phyloP scores from a whole-genome alignment of 164 flowering plant genomes.

The Magnolia changhungtana region DNA sequence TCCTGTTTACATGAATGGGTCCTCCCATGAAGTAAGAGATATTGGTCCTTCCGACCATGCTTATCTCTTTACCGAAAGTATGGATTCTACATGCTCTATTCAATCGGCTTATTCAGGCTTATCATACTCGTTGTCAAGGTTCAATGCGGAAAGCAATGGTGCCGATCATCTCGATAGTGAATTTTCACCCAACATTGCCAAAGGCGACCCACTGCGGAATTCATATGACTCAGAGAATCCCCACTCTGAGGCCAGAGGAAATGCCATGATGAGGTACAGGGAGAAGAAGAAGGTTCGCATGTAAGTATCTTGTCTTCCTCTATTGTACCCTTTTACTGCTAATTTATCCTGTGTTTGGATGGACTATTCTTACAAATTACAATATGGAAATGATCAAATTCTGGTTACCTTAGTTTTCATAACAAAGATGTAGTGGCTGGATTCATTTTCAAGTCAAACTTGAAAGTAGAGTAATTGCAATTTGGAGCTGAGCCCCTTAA shows the following conservation, averaged over 20 bases:
- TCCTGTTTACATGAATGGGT: conserved; percentile 10
- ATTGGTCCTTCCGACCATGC: conserved; percentile 18
- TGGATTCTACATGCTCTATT: conserved; percentile 17
- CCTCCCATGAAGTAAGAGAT: conserved; percentile 14
- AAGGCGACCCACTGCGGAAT: conserved; percentile 20
- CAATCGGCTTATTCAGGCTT: conserved; percentile 28
- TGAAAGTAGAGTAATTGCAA: no score
- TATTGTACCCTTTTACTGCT: no score
- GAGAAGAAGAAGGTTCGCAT: conserved; percentile 43
- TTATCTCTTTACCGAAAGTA: conserved; percentile 14
- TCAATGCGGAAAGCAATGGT: conserved; percentile 37
- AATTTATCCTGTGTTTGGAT: no score
- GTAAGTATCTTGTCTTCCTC: conserved; percentile 28
- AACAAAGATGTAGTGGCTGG: no score
- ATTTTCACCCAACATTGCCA: conserved; percentile 23
- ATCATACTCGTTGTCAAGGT: conserved; percentile 39
- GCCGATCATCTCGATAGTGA: conserved; percentile 36
- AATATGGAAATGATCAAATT: no score
- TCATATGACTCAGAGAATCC: conserved; percentile 21
- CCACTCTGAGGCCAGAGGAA: conserved; percentile 31
- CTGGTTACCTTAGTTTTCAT: no score
- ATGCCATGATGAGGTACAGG: conserved; percentile 34
- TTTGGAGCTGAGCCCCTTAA: no score
- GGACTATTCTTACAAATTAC: no score
- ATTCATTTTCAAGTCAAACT: no score